phyloP scores from a whole-genome alignment of 2,329 filamentous ascomycete genomes.

The Chaetomium strumarium region DNA sequence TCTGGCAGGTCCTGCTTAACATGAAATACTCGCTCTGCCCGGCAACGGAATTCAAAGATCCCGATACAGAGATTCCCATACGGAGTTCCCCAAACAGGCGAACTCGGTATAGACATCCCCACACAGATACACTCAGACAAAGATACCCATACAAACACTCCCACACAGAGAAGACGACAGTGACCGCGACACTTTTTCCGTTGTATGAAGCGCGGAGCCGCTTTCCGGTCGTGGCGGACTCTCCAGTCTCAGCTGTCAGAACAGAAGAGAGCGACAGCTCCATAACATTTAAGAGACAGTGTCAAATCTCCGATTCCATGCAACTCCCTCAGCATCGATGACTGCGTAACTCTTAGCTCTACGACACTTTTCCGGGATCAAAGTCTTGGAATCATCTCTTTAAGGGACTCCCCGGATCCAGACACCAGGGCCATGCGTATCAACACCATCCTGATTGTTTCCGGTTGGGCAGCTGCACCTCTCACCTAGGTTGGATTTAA shows the following conservation, averaged over 20 bases:
- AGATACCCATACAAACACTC: too few relatives aligned
- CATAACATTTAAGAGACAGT: not conserved
- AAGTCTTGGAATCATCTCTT: not conserved
- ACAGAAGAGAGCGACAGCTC: not conserved
- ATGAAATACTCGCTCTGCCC: too few relatives aligned
- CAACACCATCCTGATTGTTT: constrained; percentile 8
- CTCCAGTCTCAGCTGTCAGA: not conserved
- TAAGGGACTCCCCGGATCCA: not conserved
- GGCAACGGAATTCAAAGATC: too few relatives aligned
- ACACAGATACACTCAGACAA: too few relatives aligned
- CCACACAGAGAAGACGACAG: too few relatives aligned
- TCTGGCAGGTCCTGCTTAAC: too few relatives aligned
- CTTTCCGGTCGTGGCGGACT: not conserved
- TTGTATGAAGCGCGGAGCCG: too few relatives aligned
- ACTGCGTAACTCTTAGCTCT: not conserved
- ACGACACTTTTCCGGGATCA: not conserved
- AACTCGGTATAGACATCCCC: too few relatives aligned
- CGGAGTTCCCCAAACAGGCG: too few relatives aligned
- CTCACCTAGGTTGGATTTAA: not conserved
- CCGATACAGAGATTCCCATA: too few relatives aligned
- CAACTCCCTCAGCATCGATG: not conserved
- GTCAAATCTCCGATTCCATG: not conserved
- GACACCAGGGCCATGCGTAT: constrained; percentile 19
- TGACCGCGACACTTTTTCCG: too few relatives aligned
- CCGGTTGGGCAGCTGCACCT: constrained; percentile 2